Conservation (phyloP, 2,329 filamentous ascomycete genomes). For the Hymenoscyphus albidus region DNA sequence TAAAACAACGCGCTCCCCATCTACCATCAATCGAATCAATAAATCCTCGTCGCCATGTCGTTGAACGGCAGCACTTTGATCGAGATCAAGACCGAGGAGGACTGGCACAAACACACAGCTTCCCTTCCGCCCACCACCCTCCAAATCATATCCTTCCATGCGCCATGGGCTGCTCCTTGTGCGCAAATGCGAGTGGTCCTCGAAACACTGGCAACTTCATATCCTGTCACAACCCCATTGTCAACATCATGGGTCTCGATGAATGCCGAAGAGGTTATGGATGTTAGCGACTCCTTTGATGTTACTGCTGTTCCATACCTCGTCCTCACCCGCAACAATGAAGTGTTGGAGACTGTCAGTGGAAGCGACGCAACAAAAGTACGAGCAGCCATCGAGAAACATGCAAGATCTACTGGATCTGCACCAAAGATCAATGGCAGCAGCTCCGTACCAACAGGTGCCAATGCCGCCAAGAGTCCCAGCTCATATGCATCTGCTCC, state of each 20-base stretch:
- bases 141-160: slow-evolving; percentile 88
- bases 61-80: slow-evolving; percentile 59
- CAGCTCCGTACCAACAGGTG: slow-evolving; percentile 24
- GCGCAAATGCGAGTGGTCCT: slow-evolving; percentile 89
- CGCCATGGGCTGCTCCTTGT: slow-evolving; percentile 94
- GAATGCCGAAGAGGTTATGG: slow-evolving; percentile 90
- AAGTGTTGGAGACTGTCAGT: slow-evolving; percentile 79
- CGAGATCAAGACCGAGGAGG: slow-evolving; percentile 69
- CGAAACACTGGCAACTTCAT: slow-evolving; percentile 79
- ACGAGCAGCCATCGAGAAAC: slow-evolving; percentile 77
- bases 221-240: slow-evolving; percentile 64
- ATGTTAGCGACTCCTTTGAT: slow-evolving; percentile 88
- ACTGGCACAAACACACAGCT: slow-evolving; percentile 67
- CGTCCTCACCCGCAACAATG: slow-evolving; percentile 71
- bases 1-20: too few relatives aligned
- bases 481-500: slow-evolving; percentile 25
- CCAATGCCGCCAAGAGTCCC: slow-evolving; percentile 41
- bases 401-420: slow-evolving; percentile 46
- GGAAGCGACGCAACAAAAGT: slow-evolving; percentile 87
- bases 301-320: slow-evolving; percentile 93
- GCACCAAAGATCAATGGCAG: slow-evolving; percentile 14
- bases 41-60: not conserved
- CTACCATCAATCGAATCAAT: not conserved
- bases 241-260: slow-evolving; percentile 80
- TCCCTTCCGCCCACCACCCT: slow-evolving; percentile 67